phyloP scores from a whole-genome alignment of 164 flowering plant species.

The Vitis rotundifolia region DNA sequence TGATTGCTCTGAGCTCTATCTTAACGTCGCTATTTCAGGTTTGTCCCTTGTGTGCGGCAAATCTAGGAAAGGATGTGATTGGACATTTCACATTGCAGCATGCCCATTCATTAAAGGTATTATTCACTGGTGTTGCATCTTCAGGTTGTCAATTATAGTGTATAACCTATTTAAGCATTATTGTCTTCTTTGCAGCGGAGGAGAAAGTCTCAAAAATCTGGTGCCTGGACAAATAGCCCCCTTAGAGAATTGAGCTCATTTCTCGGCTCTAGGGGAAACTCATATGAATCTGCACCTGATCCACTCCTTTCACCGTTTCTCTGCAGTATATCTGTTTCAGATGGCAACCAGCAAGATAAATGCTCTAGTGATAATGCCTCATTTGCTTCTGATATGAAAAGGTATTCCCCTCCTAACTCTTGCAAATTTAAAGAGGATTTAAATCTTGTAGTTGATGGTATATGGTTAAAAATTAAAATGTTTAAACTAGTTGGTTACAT shows the following conservation, averaged over 20 bases:
- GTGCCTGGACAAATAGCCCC: conserved; percentile 41
- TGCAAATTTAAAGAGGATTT: background rate
- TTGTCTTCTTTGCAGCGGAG: conserved; percentile 45
- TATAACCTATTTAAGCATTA: background rate
- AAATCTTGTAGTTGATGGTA: background rate
- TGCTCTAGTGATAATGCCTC: conserved; percentile 13
- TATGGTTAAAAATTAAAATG: background rate
- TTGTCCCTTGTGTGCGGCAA: conserved; percentile 89
- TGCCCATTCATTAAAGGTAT: conserved; percentile 69
- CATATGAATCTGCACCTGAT: conserved; percentile 51
- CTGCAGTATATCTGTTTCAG: conserved; percentile 28
- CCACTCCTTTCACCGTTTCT: conserved; percentile 74
- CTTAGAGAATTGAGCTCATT: conserved; percentile 52
- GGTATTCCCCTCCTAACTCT: conserved; percentile 30
- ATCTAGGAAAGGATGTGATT: conserved; percentile 68
- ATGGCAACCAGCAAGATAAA: conserved; percentile 28
- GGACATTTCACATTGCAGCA: conserved; percentile 75
- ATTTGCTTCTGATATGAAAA: conserved; percentile 24
- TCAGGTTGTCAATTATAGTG: background rate
- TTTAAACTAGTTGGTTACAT: background rate
- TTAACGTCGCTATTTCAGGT: conserved; percentile 49
- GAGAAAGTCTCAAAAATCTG: conserved; percentile 54
- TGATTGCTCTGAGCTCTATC: background rate
- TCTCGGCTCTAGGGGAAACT: conserved; percentile 31
- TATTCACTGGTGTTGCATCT: background rate